Evolutionary conservation across 1,284 basidiomycete genomes (phyloP).

Genomic region (Naganishia albida): DNA sequence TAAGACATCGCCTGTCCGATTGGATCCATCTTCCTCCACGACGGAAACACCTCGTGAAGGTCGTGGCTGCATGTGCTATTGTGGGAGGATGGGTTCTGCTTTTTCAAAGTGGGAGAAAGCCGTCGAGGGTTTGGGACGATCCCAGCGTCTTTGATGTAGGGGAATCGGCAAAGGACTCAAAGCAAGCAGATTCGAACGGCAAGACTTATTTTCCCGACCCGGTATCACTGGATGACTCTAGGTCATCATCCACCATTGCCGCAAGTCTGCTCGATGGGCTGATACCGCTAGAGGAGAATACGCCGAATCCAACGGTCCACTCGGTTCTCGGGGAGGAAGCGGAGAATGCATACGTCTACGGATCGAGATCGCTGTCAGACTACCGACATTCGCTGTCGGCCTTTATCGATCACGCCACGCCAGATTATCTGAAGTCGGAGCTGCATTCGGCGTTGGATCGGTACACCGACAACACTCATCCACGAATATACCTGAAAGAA

Average conservation of each 20-base stretch:
- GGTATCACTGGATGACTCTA: not conserved
- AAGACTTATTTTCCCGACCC: not conserved
- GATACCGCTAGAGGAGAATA: conserved; percentile 14
- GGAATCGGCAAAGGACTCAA: no score
- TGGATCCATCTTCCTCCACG: conserved; percentile 9
- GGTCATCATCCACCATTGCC: not conserved
- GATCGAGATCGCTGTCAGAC: conserved; percentile 23
- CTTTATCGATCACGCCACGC: conserved; percentile 25
- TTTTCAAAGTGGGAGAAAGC: not conserved
- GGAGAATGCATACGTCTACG: conserved; percentile 26
- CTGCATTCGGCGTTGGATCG: conserved; percentile 3
- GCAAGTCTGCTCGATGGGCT: conserved; percentile 4
- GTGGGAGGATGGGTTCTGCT: not conserved
- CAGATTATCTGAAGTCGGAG: not conserved
- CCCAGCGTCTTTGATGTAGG: no score
- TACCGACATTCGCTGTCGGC: conserved; percentile 17
- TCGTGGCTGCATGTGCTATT: not conserved
- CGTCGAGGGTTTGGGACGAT: not conserved
- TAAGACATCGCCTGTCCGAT: not conserved
- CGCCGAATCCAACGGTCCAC: conserved; percentile 11
- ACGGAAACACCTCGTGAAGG: conserved; percentile 6
- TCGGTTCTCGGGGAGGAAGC: conserved; percentile 29
- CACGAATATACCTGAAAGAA: not conserved
- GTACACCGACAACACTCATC: conserved; percentile 14
- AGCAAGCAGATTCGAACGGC: not conserved